Evolutionary conservation across 768 basidiomycete genomes (phyloP).

Genomic region (Candolleomyces efflorescens): DNA sequence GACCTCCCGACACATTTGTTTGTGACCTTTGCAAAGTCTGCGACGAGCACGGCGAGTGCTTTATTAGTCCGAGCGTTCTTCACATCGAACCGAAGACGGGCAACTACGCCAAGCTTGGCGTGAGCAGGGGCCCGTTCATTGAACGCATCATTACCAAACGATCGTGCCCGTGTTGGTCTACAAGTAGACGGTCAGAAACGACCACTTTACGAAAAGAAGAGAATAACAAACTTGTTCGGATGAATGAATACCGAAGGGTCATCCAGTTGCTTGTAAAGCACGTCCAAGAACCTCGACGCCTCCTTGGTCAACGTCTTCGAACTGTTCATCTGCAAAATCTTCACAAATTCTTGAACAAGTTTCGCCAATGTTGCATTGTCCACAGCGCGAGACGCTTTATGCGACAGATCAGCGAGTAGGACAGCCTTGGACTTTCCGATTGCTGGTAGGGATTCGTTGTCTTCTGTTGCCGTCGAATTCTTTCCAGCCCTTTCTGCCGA

Average conservation of each 20-base stretch:
- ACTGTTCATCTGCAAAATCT: constrained; percentile 57
- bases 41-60: constrained; percentile 59
- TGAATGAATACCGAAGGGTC: constrained; percentile 59
- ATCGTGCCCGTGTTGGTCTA: constrained; percentile 34
- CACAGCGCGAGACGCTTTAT: constrained; percentile 37
- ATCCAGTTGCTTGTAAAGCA: constrained; percentile 64
- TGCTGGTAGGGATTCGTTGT: background rate
- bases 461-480: background rate
- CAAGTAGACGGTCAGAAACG: too few relatives aligned
- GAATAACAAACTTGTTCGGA: constrained; percentile 53
- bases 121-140: constrained; percentile 40
- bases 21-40: constrained; percentile 67
- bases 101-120: constrained; percentile 57
- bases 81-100: constrained; percentile 54
- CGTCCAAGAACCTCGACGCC: constrained; percentile 66
- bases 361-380: constrained; percentile 53
- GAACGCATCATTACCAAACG: constrained; percentile 33
- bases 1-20: constrained; percentile 65
- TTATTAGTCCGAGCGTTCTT: constrained; percentile 45
- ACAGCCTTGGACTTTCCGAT: constrained; percentile 43
- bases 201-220: too few relatives aligned
- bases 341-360: constrained; percentile 57
- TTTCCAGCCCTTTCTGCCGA: background rate
- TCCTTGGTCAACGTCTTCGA: constrained; percentile 67
- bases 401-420: constrained; percentile 45